Conservation (phyloP, 768 basidiomycete genomes). For the Glaciozyma martinii region DNA sequence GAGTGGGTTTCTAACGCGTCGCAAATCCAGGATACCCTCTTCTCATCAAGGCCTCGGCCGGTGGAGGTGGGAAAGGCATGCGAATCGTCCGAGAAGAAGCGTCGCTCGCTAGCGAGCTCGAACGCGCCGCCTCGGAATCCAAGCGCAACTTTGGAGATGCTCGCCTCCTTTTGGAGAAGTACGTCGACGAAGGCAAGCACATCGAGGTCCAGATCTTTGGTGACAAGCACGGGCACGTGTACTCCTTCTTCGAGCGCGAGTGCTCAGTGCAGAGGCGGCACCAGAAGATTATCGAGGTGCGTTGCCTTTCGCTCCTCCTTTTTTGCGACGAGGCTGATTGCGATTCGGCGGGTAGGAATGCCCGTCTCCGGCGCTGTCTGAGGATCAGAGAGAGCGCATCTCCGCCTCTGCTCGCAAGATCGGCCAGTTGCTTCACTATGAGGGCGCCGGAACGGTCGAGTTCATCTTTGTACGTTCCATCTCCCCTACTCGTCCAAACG, state of each 20-base stretch:
- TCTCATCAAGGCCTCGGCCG: conserved; percentile 59
- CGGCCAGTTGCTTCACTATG: not conserved
- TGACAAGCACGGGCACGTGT: conserved; percentile 1
- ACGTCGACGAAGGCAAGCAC: conserved; percentile 1
- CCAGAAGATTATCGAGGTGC: conserved; percentile 59
- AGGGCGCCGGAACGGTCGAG: conserved; percentile 53
- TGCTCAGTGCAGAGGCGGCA: conserved; percentile 51
- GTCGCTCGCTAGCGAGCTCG: conserved; percentile 43
- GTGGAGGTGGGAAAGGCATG: conserved; percentile 62
- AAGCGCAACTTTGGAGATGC: conserved; percentile 21
- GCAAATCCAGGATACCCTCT: conserved; percentile 49
- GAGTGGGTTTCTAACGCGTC: not conserved
- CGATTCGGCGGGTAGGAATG: conserved; percentile 41
- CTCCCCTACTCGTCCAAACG: conserved; percentile 40
- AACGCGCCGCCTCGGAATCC: conserved; percentile 30
- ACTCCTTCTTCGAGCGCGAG: not conserved
- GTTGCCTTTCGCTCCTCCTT: conserved; percentile 46
- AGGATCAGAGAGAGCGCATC: conserved; percentile 43
- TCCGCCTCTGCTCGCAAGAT: not conserved
- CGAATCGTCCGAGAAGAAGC: conserved; percentile 46
- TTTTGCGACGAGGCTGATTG: not conserved
- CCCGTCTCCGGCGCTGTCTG: conserved; percentile 52
- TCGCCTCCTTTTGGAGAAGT: not conserved
- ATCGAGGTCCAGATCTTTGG: conserved; percentile 1
- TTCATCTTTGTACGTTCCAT: conserved; percentile 48